Percentiles rank a stretch among this genome's conserved stretches.
These are phyloP conservation scores for Halophytophthora polymorphica DNA, from an alignment of 352 stramenopile species.

Conservation along the genomic window DNA sequence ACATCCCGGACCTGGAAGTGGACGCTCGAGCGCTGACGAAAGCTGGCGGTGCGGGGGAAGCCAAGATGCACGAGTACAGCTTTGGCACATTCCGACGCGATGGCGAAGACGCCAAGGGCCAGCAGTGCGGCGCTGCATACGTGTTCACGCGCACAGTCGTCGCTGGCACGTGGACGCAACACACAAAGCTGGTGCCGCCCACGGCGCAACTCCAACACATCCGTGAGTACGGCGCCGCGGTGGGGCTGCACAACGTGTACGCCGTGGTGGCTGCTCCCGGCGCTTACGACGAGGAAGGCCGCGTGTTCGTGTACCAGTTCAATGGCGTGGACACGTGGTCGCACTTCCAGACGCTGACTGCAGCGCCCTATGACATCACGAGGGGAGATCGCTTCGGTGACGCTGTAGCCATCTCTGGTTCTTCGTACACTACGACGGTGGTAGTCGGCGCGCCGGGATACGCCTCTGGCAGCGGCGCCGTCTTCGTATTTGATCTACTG, in stretches of 20 bases:
- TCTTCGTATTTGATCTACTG: conserved; percentile 75
- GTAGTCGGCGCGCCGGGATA: conserved; percentile 73
- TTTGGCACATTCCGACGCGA: conserved; percentile 60
- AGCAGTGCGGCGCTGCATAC: conserved; percentile 71
- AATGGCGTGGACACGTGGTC: conserved; percentile 41
- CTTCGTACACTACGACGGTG: conserved; percentile 37
- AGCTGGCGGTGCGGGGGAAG: conserved; percentile 18
- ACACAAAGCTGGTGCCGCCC: conserved; percentile 52
- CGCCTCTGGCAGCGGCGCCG: conserved; percentile 39
- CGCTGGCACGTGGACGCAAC: conserved; percentile 49
- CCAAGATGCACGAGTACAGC: conserved; percentile 52
- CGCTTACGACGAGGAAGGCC: conserved; percentile 47
- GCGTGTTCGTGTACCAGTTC: conserved; percentile 77
- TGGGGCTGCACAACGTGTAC: conserved; percentile 49
- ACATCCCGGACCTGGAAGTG: conserved; percentile 56
- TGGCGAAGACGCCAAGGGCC: conserved; percentile 52
- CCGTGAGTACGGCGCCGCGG: conserved; percentile 52
- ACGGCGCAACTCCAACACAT: conserved; percentile 31
- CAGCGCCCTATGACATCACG: conserved; percentile 37
- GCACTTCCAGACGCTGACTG: conserved; percentile 66
- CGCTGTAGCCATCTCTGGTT: conserved; percentile 56
- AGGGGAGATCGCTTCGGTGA: conserved; percentile 71
- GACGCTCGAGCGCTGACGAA: conserved; percentile 46
- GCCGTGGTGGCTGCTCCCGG: conserved; percentile 63
- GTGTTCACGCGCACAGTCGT: conserved; percentile 40